Evolutionary conservation across 2,329 filamentous ascomycete species (phyloP), one percentile per base, ranked within the genome.

Genomic region (Trichoderma koningiopsis): DNA sequence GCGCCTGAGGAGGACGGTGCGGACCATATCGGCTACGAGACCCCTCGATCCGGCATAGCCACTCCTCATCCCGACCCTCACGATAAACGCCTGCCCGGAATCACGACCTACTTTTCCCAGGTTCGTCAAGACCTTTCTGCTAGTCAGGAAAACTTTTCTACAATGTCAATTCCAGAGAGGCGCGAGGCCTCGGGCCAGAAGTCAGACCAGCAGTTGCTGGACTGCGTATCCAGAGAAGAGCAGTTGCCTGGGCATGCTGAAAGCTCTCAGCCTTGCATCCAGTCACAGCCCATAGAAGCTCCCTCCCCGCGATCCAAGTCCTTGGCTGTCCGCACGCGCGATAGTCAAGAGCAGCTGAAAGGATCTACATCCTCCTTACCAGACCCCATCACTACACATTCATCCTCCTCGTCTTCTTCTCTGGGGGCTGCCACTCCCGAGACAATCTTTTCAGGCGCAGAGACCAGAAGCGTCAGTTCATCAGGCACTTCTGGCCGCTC

Each of bases 101-200:
- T 98, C 84, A 91, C 96, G 87, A 96, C 91, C 86, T 97, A 96
- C 87, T 97, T 98, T 88, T 92, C 91, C 85, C 96, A 99, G 95
- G 96, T 99, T 97, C 91, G 96, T 97, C 88, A 88, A 86, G 89
- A 88, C 85, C 89, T 90, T 89, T 87, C 87, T 86, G 79, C 81
- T 82, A 84, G 74, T 78, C 79, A 72, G 68, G 62, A 72, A 71
- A 72, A 71, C 72, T 74, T 71, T 72, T 79, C 81, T 80, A 76
- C 79, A 79, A 74, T 80, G 77, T 77, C 76, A 78, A 75, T 73
- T 76, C 78, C 79, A 76, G 80, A 80, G 75, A 80, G 71, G 72
- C 68, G 73, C 72, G 68, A 69, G 68, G 70, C 73, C 71, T 71
- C 70, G 73, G 68, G 63, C 68, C 72, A 72, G 70, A 72, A 70